Conservation (phyloP, 129 eudicot genomes). For the Ambrosia artemisiifolia region DNA sequence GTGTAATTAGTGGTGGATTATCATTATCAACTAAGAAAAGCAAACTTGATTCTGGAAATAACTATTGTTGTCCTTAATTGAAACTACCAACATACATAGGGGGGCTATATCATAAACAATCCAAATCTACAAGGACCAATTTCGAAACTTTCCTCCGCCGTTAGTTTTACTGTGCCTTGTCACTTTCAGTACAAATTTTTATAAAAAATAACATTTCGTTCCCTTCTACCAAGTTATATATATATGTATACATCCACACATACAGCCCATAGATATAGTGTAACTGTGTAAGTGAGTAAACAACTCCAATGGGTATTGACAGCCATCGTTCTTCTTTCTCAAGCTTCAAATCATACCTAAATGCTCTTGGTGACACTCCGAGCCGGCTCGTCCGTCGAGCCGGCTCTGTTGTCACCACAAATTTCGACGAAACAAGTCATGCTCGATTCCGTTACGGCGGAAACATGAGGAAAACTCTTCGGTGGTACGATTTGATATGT, state of each 20-base stretch:
- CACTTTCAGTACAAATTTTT: conserved; percentile 31
- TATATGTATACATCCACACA: conserved; percentile 13
- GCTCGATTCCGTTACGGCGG: conserved; percentile 58
- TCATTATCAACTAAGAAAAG: conserved; percentile 22
- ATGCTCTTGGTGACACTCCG: conserved; percentile 72
- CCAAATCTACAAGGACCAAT: conserved; percentile 4
- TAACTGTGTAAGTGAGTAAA: not conserved
- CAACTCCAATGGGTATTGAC: conserved; percentile 11
- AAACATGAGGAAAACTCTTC: conserved; percentile 50
- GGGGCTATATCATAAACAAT: not conserved
- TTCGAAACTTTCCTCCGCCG: conserved; percentile 10
- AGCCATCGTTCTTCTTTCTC: conserved; percentile 64
- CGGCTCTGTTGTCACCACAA: conserved; percentile 51
- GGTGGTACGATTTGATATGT: conserved; percentile 88
- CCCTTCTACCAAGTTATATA: not conserved
- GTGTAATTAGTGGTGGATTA: conserved; percentile 33
- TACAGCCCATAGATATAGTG: not conserved
- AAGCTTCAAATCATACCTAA: conserved; percentile 55
- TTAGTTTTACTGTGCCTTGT: conserved; percentile 23
- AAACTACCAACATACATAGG: not conserved
- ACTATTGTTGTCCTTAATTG: not conserved
- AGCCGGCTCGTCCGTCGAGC: conserved; percentile 68
- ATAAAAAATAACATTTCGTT: conserved; percentile 16
- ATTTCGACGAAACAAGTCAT: conserved; percentile 57
- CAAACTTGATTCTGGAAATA: not conserved